Base-by-base conservation (phyloP, 2,329 filamentous ascomycete species). In the Colletotrichum chrysophilum region DNA sequence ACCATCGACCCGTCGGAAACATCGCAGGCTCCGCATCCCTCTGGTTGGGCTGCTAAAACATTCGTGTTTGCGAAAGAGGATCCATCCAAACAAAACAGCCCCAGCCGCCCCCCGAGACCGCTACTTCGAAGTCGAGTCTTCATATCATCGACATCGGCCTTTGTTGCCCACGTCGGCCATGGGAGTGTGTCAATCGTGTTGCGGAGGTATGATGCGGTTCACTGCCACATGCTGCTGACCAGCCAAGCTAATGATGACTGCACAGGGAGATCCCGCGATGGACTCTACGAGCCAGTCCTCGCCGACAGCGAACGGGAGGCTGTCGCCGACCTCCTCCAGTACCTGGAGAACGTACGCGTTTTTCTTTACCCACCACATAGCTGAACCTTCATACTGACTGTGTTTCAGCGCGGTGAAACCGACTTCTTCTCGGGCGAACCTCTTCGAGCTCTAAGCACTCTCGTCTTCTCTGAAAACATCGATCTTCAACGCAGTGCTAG, bases 351-450 rank as follows among this genome's bases (percentile, higher is more conserved):
- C 84, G 97, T 98, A 88, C 78, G 91, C 87, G 66, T 64, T 61
- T 13, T 21, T 48, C 18, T 55, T 30, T 65, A 26, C 66, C n/a
- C 14, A 18, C 16, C 13, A 43, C 66, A 7, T 38, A 16, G 48
- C 13, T 26, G 7, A 65, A 14, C 24, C 30, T 21, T 14, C 34
- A 71, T 75, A 75, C 83, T 88, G 82, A 86, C 80, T 70, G 56
- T 65, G 66, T 75, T 76, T 76, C 84, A 98, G 97, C 94, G 97
- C 83, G 94, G 93, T 83, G 97, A 99, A 85, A 98, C 96, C 81
- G 96, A 99, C 86, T 99, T 99, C 91, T 99, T 99, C 87, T 94
- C 95, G 48, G 97, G 97, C 86, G 96, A 98, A 83, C 97, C 97
- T 61, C 92, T 99, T 74, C 94, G 94, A 86, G 96, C 97, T 61